Base-by-base conservation (phyloP, 148 eudicot genomes). In the Rhododendron ovatum region DNA sequence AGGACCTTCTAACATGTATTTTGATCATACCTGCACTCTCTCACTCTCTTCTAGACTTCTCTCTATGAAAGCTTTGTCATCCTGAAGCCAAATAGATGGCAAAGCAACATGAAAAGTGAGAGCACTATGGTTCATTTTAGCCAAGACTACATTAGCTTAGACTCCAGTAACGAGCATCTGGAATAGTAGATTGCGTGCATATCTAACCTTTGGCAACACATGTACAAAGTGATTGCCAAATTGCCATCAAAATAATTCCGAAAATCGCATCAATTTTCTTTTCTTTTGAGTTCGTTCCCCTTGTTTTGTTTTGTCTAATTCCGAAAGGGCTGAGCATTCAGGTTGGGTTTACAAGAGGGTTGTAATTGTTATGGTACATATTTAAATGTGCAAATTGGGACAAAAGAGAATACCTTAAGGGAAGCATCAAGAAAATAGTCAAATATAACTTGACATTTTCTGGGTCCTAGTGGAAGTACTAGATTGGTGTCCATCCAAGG, bases 401-500 rank as follows among this genome's bases (percentile, higher is more conserved):
- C 6, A 80, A 55, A 78, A 20, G 14, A 65, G 2, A 33, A 55
- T 92, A 95, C 99, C 98, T 89, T 92, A 53, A 95, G 92, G 9
- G 95, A 94, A 73, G 88, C 80, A 82, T 96, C 96, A 87, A 96
- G 93, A 86, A 95, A 96, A 88, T 96, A 96, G 88, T 96, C 99
- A 83, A 96, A 96, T 82, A 96, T 92, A 82, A 96, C 99, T 93
- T 88, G 92, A 90, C 99, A 96, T 91, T 91, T 95, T 85, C 94
- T 92, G 10, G 98, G 94, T 84, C 98, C 98, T 76, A 95, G 73
- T 50, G 99, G 99, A 41, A 96, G 80, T 82, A 92, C 98, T 43
- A 96, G 94, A 90, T 96, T 96, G 35, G 99, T 96, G 90, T 96
- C 99, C 99, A 96, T 95, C 99, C 98, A 96, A 80, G 98, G 99